Evolutionary conservation across 2,329 filamentous ascomycete species (phyloP), one percentile per base, ranked within the genome.

Genomic region (Beauveria rudraprayagi): DNA sequence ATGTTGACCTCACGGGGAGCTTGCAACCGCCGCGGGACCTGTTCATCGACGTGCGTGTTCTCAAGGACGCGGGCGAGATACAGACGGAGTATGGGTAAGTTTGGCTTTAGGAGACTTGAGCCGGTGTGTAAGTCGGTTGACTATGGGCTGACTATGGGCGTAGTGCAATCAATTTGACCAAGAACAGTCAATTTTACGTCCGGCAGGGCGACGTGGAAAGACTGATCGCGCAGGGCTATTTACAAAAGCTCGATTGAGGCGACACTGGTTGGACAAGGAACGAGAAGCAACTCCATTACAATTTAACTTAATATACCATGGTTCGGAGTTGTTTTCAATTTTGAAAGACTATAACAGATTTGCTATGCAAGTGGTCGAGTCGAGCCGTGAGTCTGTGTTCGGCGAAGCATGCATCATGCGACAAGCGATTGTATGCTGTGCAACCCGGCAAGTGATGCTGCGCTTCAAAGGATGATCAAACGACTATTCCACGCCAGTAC

Each of bases 121-220:
- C 14, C 34, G 34, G 34, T 37, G 11, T 37, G 14, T 16, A 16
- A 16, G 5, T 16, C 17, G 34, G 26, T 40, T 22, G 40, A 37
- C 53, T 57, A 52, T 37, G 5, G 34, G 5, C 34, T 37, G 34
- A 17, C 22, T 40, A 44, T 50, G 40, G 17, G 24, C 24, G 66
- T 67, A 96, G 92, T 17, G 90, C 92, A 14, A 97, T 99, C 69
- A 97, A 90, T 63, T 82, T 99, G 77, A 96, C 92, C 43, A 97
- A 96, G 76, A 97, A 99, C 75, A 97, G 92, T 70, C 94, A 99
- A 72, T 96, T 99, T 71, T 97, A 95, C 70, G 94, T 99, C 44
- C 85, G 93, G 52, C 91, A 97, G 70, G 93, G 91, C 26, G 94
- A 99, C 75, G 94, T 99, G 7, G 94, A 99, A 75, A 84, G 92